Conservation (phyloP, 768 basidiomycete genomes). For the Phaffia tasmanica region DNA sequence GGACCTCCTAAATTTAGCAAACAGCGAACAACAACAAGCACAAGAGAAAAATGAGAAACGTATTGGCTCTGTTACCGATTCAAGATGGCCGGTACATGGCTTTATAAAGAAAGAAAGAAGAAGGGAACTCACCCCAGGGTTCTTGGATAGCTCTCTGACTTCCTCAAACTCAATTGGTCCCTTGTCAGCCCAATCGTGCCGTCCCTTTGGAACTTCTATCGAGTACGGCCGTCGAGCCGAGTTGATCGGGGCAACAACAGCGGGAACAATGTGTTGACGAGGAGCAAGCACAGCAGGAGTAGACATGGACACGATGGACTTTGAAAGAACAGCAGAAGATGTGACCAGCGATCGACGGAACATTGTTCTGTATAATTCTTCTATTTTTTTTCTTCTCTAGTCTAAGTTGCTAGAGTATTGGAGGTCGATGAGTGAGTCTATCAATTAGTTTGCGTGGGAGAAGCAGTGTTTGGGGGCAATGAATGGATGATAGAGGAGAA, state of each 20-base stretch:
- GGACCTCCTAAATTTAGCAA: constrained; percentile 4
- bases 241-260: neutral
- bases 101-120: neutral
- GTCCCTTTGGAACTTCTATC: neutral
- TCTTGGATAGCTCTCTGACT: constrained; percentile 11
- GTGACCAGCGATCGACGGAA: too few relatives aligned
- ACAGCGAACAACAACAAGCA: neutral
- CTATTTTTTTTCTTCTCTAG: too few relatives aligned
- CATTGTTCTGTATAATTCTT: too few relatives aligned
- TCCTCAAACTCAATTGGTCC: constrained; percentile 16
- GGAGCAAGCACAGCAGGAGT: too few relatives aligned
- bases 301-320: too few relatives aligned
- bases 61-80: neutral
- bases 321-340: too few relatives aligned
- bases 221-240: neutral
- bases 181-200: constrained; percentile 22
- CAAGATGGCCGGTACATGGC: neutral
- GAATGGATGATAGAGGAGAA: too few relatives aligned
- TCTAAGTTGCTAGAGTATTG: too few relatives aligned
- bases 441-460: too few relatives aligned
- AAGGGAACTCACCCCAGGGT: neutral
- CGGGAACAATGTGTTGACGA: neutral
- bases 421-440: too few relatives aligned
- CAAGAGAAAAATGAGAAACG: neutral
- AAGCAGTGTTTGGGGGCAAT: too few relatives aligned